Percentiles rank a stretch among this genome's conserved stretches.
Evolutionary conservation across 345 rosid species (phyloP).

Genomic region (Gossypium longicalyx): DNA sequence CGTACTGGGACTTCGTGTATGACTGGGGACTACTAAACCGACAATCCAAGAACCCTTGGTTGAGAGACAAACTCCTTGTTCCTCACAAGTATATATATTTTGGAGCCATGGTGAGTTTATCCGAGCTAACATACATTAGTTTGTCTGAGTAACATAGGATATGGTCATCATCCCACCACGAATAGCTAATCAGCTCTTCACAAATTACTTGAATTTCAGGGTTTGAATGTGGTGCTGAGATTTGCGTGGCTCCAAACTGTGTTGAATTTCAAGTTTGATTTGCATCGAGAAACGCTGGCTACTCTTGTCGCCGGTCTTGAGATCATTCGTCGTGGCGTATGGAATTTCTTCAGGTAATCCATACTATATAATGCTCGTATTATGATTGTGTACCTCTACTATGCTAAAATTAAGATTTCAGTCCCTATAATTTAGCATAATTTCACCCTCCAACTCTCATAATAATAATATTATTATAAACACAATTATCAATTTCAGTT

Average conservation of each 20-base stretch:
- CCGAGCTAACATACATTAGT: no score
- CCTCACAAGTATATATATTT: conserved; percentile 46
- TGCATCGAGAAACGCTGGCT: conserved; percentile 37
- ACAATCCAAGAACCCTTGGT: conserved; percentile 47
- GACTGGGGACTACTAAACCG: conserved; percentile 75
- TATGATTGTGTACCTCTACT: no score
- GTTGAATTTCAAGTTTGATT: conserved; percentile 20
- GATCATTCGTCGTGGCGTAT: conserved; percentile 67
- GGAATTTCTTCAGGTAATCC: conserved; percentile 56
- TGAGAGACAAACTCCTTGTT: conserved; percentile 68
- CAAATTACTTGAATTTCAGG: conserved; percentile 25
- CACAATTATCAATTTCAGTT: no score
- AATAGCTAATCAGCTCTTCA: background rate
- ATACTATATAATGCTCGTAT: no score
- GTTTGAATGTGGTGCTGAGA: conserved; percentile 47
- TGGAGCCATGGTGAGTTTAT: conserved; percentile 47
- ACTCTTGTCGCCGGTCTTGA: conserved; percentile 59
- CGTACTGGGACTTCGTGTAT: conserved; percentile 63
- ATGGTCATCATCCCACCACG: background rate
- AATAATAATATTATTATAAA: no score
- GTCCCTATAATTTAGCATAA: no score
- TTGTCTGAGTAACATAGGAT: background rate
- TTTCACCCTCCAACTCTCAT: no score
- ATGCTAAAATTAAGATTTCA: no score
- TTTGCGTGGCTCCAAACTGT: conserved; percentile 70